A percentile compares a stretch with the other conserved stretches of the same genome.
phyloP scores from a whole-genome alignment of 2,329 filamentous ascomycete species.

The Trichoderma koningiopsis region DNA sequence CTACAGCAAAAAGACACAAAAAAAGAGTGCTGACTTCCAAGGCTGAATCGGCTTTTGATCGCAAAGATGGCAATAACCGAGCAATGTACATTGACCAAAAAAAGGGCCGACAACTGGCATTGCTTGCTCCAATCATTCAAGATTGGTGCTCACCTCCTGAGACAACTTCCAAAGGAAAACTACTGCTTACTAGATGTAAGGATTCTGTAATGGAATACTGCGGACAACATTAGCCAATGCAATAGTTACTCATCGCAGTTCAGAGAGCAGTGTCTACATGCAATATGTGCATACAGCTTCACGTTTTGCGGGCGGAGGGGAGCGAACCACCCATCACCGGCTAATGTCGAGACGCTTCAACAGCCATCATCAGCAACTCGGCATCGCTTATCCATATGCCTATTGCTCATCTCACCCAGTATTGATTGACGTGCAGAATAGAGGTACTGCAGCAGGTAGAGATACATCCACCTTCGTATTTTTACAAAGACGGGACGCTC shows the following conservation, averaged over 20 bases:
- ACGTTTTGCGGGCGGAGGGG: neutral
- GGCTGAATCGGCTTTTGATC: neutral
- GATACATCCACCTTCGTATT: conserved; percentile 3
- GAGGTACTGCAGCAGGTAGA: neutral
- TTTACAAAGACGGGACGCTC: neutral
- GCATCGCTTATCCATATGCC: neutral
- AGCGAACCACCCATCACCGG: neutral
- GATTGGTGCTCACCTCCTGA: neutral
- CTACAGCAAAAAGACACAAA: neutral
- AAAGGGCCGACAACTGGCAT: conserved; percentile 19
- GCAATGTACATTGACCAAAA: conserved; percentile 10
- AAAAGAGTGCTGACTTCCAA: neutral
- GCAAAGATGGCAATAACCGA: neutral
- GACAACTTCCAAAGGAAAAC: neutral
- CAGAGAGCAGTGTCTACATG: neutral
- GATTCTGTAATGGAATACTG: neutral
- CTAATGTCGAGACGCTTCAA: conserved; percentile 1
- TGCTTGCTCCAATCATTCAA: conserved; percentile 13
- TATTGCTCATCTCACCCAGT: neutral
- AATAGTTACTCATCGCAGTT: neutral
- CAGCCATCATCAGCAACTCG: neutral
- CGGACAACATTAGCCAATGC: neutral
- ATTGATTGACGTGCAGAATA: neutral
- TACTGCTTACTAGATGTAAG: neutral
- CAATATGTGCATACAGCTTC: neutral